Evolutionary conservation across 129 eudicot species (phyloP), one percentile per base, ranked within the genome.

Genomic region (Centrapalus pauciflorus): DNA sequence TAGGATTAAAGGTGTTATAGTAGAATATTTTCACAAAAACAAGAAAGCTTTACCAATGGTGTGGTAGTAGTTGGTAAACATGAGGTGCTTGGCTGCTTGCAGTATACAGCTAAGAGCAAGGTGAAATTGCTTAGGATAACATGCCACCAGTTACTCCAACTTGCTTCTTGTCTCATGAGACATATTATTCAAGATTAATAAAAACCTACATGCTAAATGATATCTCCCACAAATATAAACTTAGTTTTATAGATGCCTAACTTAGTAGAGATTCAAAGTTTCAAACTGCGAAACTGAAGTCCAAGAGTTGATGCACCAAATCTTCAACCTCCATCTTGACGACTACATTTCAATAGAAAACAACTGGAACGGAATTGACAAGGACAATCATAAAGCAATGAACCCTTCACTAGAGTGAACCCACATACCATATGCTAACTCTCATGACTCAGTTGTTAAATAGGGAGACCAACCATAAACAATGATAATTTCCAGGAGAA

Each of bases 371-470:
- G 54, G 54, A 48, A 48, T 48, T 13, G 16, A 29, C 9, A 59
- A 8, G 67, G 43, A 69, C 9, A 24, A 29, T 60, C 13, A 17
- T 5, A 48, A 29, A 60, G 32, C 38, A 46, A 48, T 50, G 8
- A 60, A 71, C 11, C 27, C 5, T 46, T 68, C 69, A 62, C 24
- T 43, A 51, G 4, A 1, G 35, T 26, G 56, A 72, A 35, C 55
- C 37, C 55, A 50, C 34, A 8, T 29, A 32, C 20, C 3, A 3
- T 13, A 30, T 60, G 19, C 41, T 27, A 34, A 20, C 51, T 37
- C 7, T 5, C 4, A 3, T 2, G 24, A 46, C 54, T 46, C 24
- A n/a, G 16, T 55, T 69, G 5, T 17, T n/a, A 32, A 14, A 28
- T 10, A 57, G 12, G 49, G n/a, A 20, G 28, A 17, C 41, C 50